Base-by-base conservation (phyloP, 1,284 basidiomycete species). In the Xerocomus tenax region DNA sequence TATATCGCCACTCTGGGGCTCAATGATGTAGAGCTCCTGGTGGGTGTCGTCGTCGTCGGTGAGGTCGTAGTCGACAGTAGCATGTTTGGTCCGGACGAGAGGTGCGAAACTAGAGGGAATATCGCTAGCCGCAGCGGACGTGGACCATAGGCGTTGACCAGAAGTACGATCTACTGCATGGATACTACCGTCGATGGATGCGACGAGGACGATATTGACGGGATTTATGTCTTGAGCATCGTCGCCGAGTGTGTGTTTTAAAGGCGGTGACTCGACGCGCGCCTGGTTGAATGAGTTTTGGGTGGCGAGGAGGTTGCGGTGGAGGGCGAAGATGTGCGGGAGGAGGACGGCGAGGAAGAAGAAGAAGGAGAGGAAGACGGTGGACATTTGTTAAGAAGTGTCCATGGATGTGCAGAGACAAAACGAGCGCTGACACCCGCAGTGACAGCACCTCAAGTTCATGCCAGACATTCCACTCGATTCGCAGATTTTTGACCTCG, bases 131-230 rank as follows among this genome's bases (percentile, higher is more conserved):
- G 76, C 71, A 7, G 82, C 75, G 19, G 83, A 75, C 80, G 90
- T 86, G 47, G 89, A 89, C 89, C 89, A 92, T 2, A 91, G 70
- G 3, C 76, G 71, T 15, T 77, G 76, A 1, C 92, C 92, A 0
- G 83, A 83, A 0, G 82, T 79, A 51, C 92, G 74, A 63, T 91
- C 88, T 54, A 95, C 71, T 0, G 88, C 91, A 70, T 92, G 89
- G 42, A 95, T 82, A 53, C 83, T 86, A 21, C 91, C 92, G 66
- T 95, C 92, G n/a, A 94, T 80, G 8, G 88, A 88, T 3, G 91
- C 87, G 12, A 91, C 78, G 10, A 95, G 76, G 42, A 91, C 82
- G 40, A 88, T 77, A 61, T 91, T 84, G 54, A 89, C 68, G 5
- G 91, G 71, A 28, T 82, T 74, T 15, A 82, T 69, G 52, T 81